Evolutionary conservation across 805 yeast genomes (phyloP), one percentile per base, ranked within the genome.

Genomic region (Lachancea thermotolerans): DNA sequence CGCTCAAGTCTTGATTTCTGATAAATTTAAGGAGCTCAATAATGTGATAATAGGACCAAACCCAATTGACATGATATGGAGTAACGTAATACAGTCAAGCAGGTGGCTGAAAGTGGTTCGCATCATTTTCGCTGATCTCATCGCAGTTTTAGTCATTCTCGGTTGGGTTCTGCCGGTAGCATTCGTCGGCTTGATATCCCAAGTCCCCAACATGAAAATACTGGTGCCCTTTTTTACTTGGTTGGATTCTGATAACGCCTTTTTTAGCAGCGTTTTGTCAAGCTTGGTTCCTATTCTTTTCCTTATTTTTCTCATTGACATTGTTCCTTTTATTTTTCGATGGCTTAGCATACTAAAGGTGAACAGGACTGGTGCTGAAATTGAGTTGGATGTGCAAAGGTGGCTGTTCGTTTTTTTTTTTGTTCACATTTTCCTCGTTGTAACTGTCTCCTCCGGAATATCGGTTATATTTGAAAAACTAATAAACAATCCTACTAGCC

Each of bases 131-230:
- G 80, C 83, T 0, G 73, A 72, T 25, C 39, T 73, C 3, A 32
- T 75, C 12, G 70, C 79, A 44, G 59, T 77, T 8, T 48, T 70
- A 1, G 65, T 86, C 1, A 79, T 82, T 4, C 49, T 77, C 15
- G 75, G 78, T 1, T 89, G 95, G 82, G 85, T 87, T 1, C 62
- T 88, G 1, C 96, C 96, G 0, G 91, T 88, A 1, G 87, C 95
- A 0, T 72, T 85, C 47, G 79, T 87, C 14, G 89, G 91, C 0
- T 65, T 87, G 28, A 65, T 89, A 0, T 78, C 95, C 0, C 95
- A 88, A 53, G 68, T 82, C 2, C 86, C 90, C 0, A 74, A 79
- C 49, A 59, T 85, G 39, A 74, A 82, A 0, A 70, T 73, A 21
- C 65, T 82, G 39, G 64, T 84, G 21, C 93, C 95, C 0, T 70